These are phyloP conservation scores for Suillus weaverae DNA, from an alignment of 768 basidiomycete species.

Conservation along the genomic window DNA sequence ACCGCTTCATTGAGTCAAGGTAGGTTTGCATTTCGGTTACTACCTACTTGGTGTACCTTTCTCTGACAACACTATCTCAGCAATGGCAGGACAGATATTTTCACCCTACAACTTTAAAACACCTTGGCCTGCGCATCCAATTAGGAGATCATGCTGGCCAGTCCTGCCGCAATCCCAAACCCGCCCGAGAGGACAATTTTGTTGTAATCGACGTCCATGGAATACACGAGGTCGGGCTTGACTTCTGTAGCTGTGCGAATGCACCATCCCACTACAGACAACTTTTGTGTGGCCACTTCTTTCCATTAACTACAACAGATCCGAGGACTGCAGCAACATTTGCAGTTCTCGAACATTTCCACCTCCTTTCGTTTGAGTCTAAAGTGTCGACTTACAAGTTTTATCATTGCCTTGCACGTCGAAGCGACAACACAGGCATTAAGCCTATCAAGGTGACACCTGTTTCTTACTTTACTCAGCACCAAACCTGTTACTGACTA, in stretches of 20 bases:
- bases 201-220: constrained; percentile 7
- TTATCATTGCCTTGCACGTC: constrained; percentile 24
- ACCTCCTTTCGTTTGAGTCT: constrained; percentile 25
- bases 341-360: constrained; percentile 28
- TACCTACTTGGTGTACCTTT: neutral
- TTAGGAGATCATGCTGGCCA: constrained; percentile 18
- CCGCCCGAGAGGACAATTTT: constrained; percentile 11
- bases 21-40: neutral
- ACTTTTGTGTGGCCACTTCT: constrained; percentile 32
- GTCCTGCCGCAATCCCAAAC: constrained; percentile 4
- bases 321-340: constrained; percentile 36
- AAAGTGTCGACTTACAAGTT: constrained; percentile 33
- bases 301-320: constrained; percentile 28
- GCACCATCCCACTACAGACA: constrained; percentile 22
- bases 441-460: constrained; percentile 18
- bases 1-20: constrained; percentile 20
- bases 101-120: constrained; percentile 10
- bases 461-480: neutral
- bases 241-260: constrained; percentile 22
- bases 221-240: constrained; percentile 20
- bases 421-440: constrained; percentile 28
- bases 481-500: constrained; percentile 11
- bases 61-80: constrained; percentile 11
- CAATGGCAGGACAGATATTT: constrained; percentile 20
- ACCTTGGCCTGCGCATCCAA: constrained; percentile 22